Evolutionary conservation across 106 monocot genomes (phyloP), one percentile per base, ranked within the genome.

Genomic region (Platanthera zijinensis): DNA sequence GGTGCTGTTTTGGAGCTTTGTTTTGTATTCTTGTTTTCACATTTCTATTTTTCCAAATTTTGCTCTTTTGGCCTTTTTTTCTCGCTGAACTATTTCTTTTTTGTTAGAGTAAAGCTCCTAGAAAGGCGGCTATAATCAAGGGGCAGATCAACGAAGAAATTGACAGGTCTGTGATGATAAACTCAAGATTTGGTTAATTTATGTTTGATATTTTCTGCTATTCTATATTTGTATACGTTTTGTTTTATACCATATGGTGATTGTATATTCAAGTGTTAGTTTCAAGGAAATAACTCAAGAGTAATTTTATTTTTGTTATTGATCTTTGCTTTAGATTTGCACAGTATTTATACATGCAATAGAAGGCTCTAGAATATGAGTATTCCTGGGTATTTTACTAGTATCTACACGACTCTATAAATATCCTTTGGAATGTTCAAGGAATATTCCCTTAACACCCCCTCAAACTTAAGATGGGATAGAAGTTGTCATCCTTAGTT

Each of bases 111-210:
- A 96, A 90, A 78, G 74, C 69, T 76, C 90, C 96, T 45, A 85
- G 93, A 69, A 90, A 83, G 75, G 92, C 85, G 8, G 93, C 93
- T 17, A 76, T 96, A 45, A 74, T 91, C 57, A 79, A 87, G 79
- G 89, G 93, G 22, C 75, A 91, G 71, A 52, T 96, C 56, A 96
- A 96, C 85, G 89, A 90, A 21, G 77, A 81, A 52, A 77, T 91
- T 75, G 90, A 89, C 86, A 93, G 90, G 94, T 94, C 78, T 70
- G 56, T 64, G 18, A 69, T 48, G 45, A 47, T 46, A 17, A 47
- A 70, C 70, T 70, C 14, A 7, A 17, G 46, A 15, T 4, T 70
- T 12, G 15, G 46, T 22, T 66, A 30, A 30, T 66, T n/a, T 10
- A 30, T 66, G 32, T 1, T 66, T 53, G 13, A 11, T 66, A 10